Percentiles rank a stretch among this genome's conserved stretches.
These are phyloP conservation scores for Fagopyrum tataricum DNA, from an alignment of 148 eudicot genomes.

Conservation along the genomic window DNA sequence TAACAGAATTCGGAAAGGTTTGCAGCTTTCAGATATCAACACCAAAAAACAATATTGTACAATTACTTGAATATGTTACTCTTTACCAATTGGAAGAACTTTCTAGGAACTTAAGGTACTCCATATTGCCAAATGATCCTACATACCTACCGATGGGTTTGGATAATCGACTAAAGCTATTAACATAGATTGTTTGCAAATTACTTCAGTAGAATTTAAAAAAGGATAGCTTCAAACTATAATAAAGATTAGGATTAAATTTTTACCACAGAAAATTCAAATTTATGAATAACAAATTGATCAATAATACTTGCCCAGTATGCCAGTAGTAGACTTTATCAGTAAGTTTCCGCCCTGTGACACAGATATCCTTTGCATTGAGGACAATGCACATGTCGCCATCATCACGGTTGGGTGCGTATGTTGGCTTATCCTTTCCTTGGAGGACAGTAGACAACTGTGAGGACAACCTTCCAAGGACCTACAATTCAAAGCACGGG, in stretches of 20 bases:
- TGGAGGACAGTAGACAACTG: constrained; percentile 85
- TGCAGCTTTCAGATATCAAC: not conserved
- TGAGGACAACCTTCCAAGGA: constrained; percentile 87
- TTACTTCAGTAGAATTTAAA: not conserved
- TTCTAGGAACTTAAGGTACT: not conserved
- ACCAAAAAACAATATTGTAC: not conserved
- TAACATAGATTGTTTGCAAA: not conserved
- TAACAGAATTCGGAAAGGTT: not conserved
- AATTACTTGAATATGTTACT: not conserved
- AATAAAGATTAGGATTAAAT: not conserved
- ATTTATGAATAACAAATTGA: not conserved
- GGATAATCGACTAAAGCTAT: not conserved
- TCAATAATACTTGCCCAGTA: constrained; percentile 57
- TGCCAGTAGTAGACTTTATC: constrained; percentile 87
- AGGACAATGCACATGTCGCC: constrained; percentile 95
- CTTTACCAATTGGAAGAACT: not conserved
- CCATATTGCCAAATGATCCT: not conserved
- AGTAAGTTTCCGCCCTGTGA: constrained; percentile 88
- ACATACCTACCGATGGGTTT: not conserved
- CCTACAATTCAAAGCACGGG: constrained; percentile 31
- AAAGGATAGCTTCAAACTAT: not conserved
- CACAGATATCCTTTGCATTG: constrained; percentile 82
- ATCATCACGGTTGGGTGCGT: constrained; percentile 80
- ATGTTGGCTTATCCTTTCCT: constrained; percentile 96
- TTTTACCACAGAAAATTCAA: not conserved